Evolutionary conservation across 345 rosid species (phyloP), one percentile per base, ranked within the genome.

Genomic region (Aethionema arabicum): DNA sequence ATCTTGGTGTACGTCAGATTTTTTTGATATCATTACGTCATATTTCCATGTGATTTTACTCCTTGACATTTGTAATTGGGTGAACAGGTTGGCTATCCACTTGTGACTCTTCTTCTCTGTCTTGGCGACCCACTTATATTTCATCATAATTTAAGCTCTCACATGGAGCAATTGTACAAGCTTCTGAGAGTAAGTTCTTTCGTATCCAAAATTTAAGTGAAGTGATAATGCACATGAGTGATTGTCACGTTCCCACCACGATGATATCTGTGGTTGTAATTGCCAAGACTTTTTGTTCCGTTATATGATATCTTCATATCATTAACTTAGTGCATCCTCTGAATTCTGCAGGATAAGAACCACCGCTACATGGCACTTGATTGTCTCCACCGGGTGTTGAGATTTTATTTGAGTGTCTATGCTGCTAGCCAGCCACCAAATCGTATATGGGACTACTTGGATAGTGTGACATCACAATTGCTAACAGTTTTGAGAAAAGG

Each of bases 121-220:
- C 96, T 93, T 13, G 97, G 97, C 53, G 99, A 93, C 80, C 97
- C 99, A 46, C 91, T 81, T 73, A 81, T 85, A 74, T 93, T 93
- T 76, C 90, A 87, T 80, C 80, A 42, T 64, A 80, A 80, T 77
- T 77, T 93, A 67, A 85, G 93, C 73, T 69, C 88, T 66, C 97
- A 90, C 72, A 89, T 93, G 97, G 99, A 93, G 74, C 99, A 89
- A 72, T 84, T 93, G 52, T 93, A 93, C 85, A 93, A 93, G 78
- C 90, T 85, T 69, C 83, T 93, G 66, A 83, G 90, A 70, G 99
- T 93, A 78, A 83, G 97, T 87, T 68, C 32, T 8, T 47, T 40
- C 62, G 44, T 53, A 53, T 21, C 52, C 58, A 43, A 37, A 64
- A 33, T 36, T 12, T 43, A 56, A 62, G 12, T 40, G 32, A 54